These are phyloP conservation scores for Chaetomium strumarium DNA, from an alignment of 2,329 filamentous ascomycete species.

Conservation along the genomic window DNA sequence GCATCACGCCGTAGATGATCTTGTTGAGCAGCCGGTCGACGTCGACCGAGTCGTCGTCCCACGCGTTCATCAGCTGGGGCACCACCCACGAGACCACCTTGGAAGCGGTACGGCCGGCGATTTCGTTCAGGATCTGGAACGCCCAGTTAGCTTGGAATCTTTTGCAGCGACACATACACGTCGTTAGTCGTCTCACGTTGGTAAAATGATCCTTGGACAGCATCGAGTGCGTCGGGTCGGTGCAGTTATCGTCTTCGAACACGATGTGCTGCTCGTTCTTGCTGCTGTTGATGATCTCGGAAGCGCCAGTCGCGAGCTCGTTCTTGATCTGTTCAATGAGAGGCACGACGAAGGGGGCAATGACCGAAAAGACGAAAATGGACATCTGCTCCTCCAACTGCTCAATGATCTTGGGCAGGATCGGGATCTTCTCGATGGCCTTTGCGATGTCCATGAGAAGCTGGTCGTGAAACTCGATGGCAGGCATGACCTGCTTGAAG, in stretches of 20 bases:
- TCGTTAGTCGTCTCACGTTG: constrained; percentile 49
- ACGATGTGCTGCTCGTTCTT: constrained; percentile 79
- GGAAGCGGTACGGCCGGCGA: constrained; percentile 76
- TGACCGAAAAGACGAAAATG: constrained; percentile 83
- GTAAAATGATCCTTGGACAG: constrained; percentile 93
- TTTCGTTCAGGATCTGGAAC: constrained; percentile 64
- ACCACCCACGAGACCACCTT: constrained; percentile 78
- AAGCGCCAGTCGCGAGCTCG: constrained; percentile 79
- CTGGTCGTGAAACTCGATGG: constrained; percentile 86
- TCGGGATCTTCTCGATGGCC: constrained; percentile 77
- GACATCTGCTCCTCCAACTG: constrained; percentile 83
- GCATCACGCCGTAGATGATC: constrained; percentile 77
- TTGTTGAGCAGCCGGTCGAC: constrained; percentile 64
- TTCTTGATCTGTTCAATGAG: constrained; percentile 81
- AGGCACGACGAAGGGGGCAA: constrained; percentile 82
- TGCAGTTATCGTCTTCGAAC: constrained; percentile 69
- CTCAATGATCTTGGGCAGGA: constrained; percentile 79
- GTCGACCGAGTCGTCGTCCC: constrained; percentile 71
- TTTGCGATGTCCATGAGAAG: constrained; percentile 72
- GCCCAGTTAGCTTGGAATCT: constrained; percentile 1
- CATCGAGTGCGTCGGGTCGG: constrained; percentile 91
- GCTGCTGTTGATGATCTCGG: constrained; percentile 81
- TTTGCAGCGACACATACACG: constrained; percentile 12
- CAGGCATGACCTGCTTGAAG: constrained; percentile 76
- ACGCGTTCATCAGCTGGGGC: constrained; percentile 80